Evolutionary conservation across 768 basidiomycete genomes (phyloP), one percentile per base, ranked within the genome.

Genomic region (Suillus tomentosus): DNA sequence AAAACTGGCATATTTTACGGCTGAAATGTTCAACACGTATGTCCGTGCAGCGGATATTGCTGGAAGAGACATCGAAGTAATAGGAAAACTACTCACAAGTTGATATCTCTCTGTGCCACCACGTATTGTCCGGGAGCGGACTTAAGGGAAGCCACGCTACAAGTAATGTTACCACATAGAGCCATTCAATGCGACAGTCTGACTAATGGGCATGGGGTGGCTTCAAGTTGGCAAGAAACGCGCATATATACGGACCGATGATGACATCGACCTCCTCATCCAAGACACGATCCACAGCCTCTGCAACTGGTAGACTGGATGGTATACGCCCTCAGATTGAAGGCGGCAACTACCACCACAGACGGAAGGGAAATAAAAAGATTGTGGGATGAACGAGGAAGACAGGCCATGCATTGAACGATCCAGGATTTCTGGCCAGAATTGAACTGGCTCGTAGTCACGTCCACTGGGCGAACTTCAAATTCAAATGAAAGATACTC

Each of bases 241-340:
- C 6, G 31, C 31, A 31, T 31, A 31, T 6, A 31, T 31, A 68
- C 84, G 64, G 65, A 87, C 86, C 78, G 5, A 87, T 78, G 14
- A 77, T 63, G 31, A 87, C 79, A 55, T 81, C 31, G 31, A 31
- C 31, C 31, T 31, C 31, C 72, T 66, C 56, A 15, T 61, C 65
- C 31, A 31, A 1, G 55, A 70, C 69, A 48, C 82, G 78, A 62
- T 80, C 79, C 5, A 78, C 60, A 3, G 84, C 40, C 82, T 51
- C 75, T 69, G 69, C 85, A 37, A 5, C 68, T 71, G 3, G 75
- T 79, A 0, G 70, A 69, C 24, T 37, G 36, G 8, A 37, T 31
- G 31, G 36, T 37, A 60, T 82, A 81, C 8, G 73, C 67, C 22
- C 69, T 67, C 0, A 81, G 83, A 53, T 31, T 31, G 31, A 31